Conservation (phyloP, 2,329 filamentous ascomycete species). For the Canariomyces notabilis region DNA sequence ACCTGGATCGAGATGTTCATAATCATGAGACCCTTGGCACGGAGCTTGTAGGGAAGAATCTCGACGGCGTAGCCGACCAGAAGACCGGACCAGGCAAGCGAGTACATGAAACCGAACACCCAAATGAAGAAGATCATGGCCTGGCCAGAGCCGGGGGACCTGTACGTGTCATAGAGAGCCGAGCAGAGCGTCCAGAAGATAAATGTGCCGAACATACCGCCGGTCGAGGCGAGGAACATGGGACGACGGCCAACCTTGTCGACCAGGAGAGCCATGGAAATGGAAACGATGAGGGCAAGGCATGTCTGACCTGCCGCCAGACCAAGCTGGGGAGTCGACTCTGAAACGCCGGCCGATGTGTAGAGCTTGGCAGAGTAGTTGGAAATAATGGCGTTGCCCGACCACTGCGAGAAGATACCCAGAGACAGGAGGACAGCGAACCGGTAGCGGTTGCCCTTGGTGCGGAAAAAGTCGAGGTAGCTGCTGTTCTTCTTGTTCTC, state of each 20-base stretch:
- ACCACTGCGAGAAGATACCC: constrained; percentile 56
- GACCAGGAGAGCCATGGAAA: constrained; percentile 47
- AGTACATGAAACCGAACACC: constrained; percentile 43
- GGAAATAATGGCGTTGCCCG: constrained; percentile 54
- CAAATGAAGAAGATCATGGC: constrained; percentile 42
- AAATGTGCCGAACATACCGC: constrained; percentile 45
- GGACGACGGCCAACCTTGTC: constrained; percentile 52
- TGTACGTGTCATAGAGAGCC: constrained; percentile 40
- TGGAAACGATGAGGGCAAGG: constrained; percentile 48
- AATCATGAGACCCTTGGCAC: constrained; percentile 50
- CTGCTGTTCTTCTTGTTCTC: constrained; percentile 41
- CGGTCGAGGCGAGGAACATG: constrained; percentile 45
- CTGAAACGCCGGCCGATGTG: constrained; percentile 46
- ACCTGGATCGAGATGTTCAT: constrained; percentile 54
- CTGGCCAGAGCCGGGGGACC: constrained; percentile 32
- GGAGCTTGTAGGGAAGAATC: constrained; percentile 46
- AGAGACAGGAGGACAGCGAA: constrained; percentile 48
- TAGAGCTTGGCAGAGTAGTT: constrained; percentile 55
- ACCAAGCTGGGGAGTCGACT: constrained; percentile 41
- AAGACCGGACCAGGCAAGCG: constrained; percentile 53
- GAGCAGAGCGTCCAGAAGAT: constrained; percentile 45
- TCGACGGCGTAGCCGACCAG: constrained; percentile 51
- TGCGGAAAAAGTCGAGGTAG: constrained; percentile 51
- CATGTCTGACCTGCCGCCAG: constrained; percentile 46
- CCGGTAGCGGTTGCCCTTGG: constrained; percentile 53